phyloP scores from a whole-genome alignment of 257 asterid species.

The Forsythia viridissima region DNA sequence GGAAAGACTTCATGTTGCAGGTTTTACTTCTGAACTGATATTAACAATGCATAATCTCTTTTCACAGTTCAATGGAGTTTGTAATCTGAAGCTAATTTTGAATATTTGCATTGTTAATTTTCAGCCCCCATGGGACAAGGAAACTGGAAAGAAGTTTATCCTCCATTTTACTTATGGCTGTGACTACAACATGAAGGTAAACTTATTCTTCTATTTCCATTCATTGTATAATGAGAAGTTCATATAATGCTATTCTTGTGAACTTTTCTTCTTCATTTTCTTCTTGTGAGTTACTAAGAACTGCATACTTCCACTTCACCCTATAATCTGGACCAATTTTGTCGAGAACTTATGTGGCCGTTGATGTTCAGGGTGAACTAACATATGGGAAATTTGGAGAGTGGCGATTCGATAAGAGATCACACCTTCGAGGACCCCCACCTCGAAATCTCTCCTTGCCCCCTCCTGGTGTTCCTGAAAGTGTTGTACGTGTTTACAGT shows the following conservation, averaged over 20 bases:
- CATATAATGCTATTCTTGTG: not conserved
- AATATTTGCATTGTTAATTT: constrained; percentile 11
- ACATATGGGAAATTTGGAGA: constrained; percentile 55
- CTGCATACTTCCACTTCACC: not conserved
- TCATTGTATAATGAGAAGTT: not conserved
- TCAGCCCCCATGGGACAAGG: constrained; percentile 80
- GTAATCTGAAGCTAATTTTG: constrained; percentile 4
- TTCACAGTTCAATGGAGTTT: not conserved
- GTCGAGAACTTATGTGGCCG: not conserved
- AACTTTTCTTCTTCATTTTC: not conserved
- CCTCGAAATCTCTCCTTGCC: constrained; percentile 69
- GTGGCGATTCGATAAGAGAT: constrained; percentile 71
- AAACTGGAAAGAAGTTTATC: constrained; percentile 44
- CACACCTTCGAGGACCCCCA: constrained; percentile 36
- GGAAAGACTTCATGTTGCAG: constrained; percentile 68
- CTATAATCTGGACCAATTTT: not conserved
- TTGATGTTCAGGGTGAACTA: constrained; percentile 56
- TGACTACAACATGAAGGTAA: constrained; percentile 63
- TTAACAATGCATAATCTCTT: not conserved
- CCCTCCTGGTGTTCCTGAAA: constrained; percentile 65
- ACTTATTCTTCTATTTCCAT: not conserved
- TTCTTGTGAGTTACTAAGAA: not conserved
- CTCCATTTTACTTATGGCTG: constrained; percentile 66
- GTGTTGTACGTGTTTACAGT: constrained; percentile 53
- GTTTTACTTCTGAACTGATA: constrained; percentile 30